These are phyloP conservation scores for Amaranthus hypochondriacus DNA, from an alignment of 148 eudicot genomes.

Conservation along the genomic window DNA sequence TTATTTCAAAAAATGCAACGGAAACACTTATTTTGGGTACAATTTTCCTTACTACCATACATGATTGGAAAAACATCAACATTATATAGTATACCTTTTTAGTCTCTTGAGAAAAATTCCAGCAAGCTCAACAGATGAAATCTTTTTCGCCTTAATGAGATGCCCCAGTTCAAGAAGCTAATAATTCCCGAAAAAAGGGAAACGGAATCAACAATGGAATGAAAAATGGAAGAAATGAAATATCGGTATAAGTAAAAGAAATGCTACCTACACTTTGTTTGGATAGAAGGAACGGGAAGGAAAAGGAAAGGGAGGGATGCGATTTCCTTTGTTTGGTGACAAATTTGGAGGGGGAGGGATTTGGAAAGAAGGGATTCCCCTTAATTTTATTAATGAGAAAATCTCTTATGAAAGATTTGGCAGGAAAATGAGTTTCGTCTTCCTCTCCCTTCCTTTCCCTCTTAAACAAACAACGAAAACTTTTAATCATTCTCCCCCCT, in stretches of 20 bases:
- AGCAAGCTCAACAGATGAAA: slow-evolving; percentile 71
- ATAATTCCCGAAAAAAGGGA: slow-evolving; percentile 8
- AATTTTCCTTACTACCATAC: background rate
- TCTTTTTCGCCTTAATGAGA: slow-evolving; percentile 63
- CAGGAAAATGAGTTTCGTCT: no score
- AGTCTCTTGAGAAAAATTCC: slow-evolving; percentile 68
- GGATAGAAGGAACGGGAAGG: no score
- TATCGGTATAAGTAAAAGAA: background rate
- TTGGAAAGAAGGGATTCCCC: no score
- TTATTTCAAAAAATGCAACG: background rate
- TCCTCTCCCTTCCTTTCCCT: no score
- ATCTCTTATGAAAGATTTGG: no score
- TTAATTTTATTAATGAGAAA: no score
- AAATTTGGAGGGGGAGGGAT: no score
- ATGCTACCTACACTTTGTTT: background rate
- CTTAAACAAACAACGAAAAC: no score
- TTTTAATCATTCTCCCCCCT: no score
- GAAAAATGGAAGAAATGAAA: slow-evolving; percentile 10
- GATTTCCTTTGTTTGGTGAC: no score
- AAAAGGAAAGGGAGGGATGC: no score
- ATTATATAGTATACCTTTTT: slow-evolving; percentile 42
- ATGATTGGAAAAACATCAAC: background rate
- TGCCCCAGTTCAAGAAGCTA: slow-evolving; percentile 89
- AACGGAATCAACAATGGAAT: background rate
- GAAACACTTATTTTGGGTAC: background rate